Conservation (phyloP, 257 asterid species). For the Fraxinus cuspidata region DNA sequence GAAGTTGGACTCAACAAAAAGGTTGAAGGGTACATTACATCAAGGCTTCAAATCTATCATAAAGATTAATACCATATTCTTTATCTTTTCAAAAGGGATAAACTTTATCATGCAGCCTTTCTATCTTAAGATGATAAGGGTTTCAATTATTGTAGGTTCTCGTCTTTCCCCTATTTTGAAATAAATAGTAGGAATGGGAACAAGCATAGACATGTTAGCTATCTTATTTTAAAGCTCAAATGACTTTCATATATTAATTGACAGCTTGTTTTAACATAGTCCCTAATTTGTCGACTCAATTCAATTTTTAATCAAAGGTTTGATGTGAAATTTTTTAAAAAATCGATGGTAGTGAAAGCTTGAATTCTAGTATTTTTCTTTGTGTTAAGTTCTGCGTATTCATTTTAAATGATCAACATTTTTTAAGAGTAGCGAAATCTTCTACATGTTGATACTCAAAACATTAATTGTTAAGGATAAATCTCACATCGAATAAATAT, state of each 20-base stretch:
- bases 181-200: neutral
- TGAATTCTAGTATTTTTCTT: neutral
- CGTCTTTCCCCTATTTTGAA: neutral
- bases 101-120: neutral
- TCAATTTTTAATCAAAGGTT: neutral
- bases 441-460: neutral
- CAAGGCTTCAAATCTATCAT: neutral
- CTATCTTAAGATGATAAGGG: neutral
- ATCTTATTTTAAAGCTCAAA: neutral
- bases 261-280: neutral
- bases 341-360: neutral
- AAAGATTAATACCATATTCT: slow-evolving; percentile 7
- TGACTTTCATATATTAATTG: no score
- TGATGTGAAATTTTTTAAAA: neutral
- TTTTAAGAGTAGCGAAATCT: no score
- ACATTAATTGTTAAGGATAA: neutral
- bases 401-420: neutral
- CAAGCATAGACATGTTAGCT: neutral
- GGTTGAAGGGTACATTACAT: neutral
- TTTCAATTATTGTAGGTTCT: neutral
- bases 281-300: neutral
- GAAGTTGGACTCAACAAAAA: neutral
- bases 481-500: no score
- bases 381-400: no score
- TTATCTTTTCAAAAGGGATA: slow-evolving; percentile 2